A percentile compares a stretch with the other conserved stretches of the same genome.
Conservation (phyloP, 164 flowering plant species). For the Protea cynaroides region DNA sequence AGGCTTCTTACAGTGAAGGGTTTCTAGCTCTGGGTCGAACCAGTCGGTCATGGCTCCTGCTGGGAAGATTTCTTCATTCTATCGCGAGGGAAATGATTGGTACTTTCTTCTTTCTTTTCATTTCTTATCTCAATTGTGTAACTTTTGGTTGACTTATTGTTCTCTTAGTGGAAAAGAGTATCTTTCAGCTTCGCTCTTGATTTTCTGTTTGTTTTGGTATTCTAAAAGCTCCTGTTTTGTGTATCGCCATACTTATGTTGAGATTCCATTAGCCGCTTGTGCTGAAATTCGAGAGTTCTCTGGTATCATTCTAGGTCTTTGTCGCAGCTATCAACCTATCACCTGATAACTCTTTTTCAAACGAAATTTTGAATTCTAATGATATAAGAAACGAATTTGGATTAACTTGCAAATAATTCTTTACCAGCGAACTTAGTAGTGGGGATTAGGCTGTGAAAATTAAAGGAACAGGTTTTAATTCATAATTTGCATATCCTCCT, state of each 20-base stretch:
- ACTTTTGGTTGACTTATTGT: neutral
- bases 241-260: neutral
- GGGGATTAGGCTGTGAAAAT: too few relatives aligned
- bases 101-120: slow-evolving; percentile 2
- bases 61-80: slow-evolving; percentile 37
- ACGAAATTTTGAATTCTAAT: too few relatives aligned
- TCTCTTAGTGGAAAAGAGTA: too few relatives aligned
- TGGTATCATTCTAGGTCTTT: too few relatives aligned
- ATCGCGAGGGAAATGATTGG: slow-evolving; percentile 57
- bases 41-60: slow-evolving; percentile 43
- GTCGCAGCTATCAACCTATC: too few relatives aligned
- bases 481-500: neutral
- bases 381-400: too few relatives aligned
- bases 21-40: neutral
- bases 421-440: too few relatives aligned
- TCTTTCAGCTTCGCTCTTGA: neutral
- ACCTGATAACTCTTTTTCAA: too few relatives aligned
- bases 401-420: too few relatives aligned
- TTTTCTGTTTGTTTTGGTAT: neutral
- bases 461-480: neutral
- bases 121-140: neutral
- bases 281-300: neutral
- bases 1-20: neutral
- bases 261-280: neutral
- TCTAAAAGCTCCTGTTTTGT: neutral